These are phyloP conservation scores for Chaetomium cochliodes DNA, from an alignment of 495 filamentous ascomycete species.

Conservation along the genomic window DNA sequence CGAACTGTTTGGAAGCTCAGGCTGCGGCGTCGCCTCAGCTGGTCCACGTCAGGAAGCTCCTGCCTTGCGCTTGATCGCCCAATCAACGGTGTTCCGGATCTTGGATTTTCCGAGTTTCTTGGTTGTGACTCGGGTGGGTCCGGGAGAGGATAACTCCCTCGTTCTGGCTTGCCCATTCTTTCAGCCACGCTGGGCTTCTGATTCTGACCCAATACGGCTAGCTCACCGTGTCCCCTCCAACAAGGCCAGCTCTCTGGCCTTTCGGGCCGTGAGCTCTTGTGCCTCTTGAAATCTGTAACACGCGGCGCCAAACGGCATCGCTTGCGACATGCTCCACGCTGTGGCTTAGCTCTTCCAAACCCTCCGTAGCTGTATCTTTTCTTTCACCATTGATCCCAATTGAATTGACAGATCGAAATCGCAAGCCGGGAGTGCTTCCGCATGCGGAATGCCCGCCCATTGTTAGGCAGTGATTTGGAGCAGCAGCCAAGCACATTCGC, in stretches of 20 bases:
- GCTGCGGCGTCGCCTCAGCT: conserved; percentile 17
- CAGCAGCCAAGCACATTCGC: conserved; percentile 20
- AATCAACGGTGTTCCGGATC: conserved; percentile 10
- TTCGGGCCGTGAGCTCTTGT: conserved; percentile 11
- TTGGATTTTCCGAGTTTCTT: background rate
- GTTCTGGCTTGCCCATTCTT: background rate
- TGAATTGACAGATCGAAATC: background rate
- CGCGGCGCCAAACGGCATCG: conserved; percentile 13
- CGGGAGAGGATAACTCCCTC: background rate
- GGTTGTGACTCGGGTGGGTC: background rate
- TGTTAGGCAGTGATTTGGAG: conserved; percentile 30
- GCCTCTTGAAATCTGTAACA: conserved; percentile 35
- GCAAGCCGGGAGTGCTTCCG: conserved; percentile 5
- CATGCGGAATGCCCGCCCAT: conserved; percentile 10
- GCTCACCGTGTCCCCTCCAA: background rate
- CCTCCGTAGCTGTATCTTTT: background rate
- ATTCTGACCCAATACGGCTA: background rate
- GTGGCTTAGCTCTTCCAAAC: conserved; percentile 6
- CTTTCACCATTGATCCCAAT: background rate
- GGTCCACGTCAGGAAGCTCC: conserved; percentile 42
- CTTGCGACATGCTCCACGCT: background rate
- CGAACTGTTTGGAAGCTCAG: conserved; percentile 20
- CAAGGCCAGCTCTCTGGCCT: conserved; percentile 8
- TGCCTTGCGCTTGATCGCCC: conserved; percentile 30
- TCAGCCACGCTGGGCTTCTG: background rate